Evolutionary conservation across 352 stramenopile genomes (phyloP), one percentile per base, ranked within the genome.

Genomic region (Phytopythium delawarense): DNA sequence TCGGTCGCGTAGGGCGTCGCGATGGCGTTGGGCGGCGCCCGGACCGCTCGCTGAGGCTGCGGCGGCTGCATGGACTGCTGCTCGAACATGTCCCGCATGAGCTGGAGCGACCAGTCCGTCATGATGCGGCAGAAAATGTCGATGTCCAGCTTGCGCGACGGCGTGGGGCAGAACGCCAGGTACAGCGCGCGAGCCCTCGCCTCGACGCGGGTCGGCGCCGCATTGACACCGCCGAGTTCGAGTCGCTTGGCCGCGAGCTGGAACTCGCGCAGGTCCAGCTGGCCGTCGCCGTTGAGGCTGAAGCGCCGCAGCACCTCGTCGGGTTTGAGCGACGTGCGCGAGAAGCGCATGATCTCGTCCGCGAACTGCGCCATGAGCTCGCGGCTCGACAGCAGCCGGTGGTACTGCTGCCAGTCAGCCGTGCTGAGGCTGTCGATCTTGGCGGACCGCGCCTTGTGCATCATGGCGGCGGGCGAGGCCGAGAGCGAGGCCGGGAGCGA

Each of bases 371-470:
- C 69, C 45, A 90, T 72, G 34, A 91, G 62, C 44, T 75, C 70
- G n/a, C 66, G 62, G 51, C 77, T 90, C 34, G 74, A 62, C 40
- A 90, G 60, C 16, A 93, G 65, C 45, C 85, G 76, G 59, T 90
- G 72, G 60, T 87, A 89, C 63, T 86, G 71, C 48, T 92, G 77
- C 79, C 81, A 92, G 18, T 90, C 79, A 52, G 78, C 77, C 46
- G 84, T 89, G 68, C 79, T 91, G 76, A 91, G 87, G 62, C 79
- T 87, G 53, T 91, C 78, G 59, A 91, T 88, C 73, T 90, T 92
- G 59, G 76, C 66, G 12, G 35, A 51, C 42, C 78, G 76, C 54
- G 73, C 80, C 74, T 82, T 91, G 65, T 71, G 65, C 81, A 88
- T 88, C 61, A 30, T 75, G 34, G 57, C 50, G 28, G 21, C 39